Percentiles rank a stretch among this genome's conserved stretches.
These are phyloP conservation scores for Lasiosphaeria ovina DNA, from an alignment of 495 filamentous ascomycete genomes.

Conservation along the genomic window DNA sequence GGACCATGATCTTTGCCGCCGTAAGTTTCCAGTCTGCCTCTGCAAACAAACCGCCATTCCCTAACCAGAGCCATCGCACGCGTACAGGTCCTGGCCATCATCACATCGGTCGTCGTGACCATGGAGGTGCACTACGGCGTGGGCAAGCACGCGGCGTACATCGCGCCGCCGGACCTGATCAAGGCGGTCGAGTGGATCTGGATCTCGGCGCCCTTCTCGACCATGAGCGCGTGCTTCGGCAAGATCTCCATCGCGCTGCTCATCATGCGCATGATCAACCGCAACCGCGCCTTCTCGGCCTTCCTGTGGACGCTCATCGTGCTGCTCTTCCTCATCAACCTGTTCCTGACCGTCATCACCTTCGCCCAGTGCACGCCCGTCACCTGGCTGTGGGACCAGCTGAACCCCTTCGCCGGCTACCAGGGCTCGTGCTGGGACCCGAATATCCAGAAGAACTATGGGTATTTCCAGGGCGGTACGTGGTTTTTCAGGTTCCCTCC, in stretches of 20 bases:
- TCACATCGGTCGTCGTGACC: constrained; percentile 1
- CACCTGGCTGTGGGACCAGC: constrained; percentile 3
- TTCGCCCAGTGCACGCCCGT: constrained; percentile 7
- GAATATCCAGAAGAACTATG: constrained; percentile 3
- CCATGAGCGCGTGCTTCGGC: constrained; percentile 7
- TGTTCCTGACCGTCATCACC: constrained; percentile 3
- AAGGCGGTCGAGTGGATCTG: constrained; percentile 7
- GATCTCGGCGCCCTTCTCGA: constrained; percentile 4
- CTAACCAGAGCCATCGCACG: neutral
- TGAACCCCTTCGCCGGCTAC: neutral
- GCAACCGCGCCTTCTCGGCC: neutral
- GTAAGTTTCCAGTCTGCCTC: neutral
- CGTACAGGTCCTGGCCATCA: neutral
- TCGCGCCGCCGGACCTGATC: constrained; percentile 2
- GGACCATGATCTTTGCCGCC: constrained; percentile 2
- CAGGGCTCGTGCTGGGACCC: constrained; percentile 1
- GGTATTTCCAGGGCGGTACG: constrained; percentile 6
- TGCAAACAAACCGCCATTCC: neutral
- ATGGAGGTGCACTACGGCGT: constrained; percentile 7
- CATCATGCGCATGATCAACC: constrained; percentile 1
- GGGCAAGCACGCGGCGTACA: constrained; percentile 1
- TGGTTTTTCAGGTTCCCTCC: neutral
- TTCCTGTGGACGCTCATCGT: constrained; percentile 2
- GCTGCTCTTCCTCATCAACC: constrained; percentile 2
- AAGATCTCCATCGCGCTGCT: constrained; percentile 4